Evolutionary conservation across 768 basidiomycete genomes (phyloP).

Genomic region (Artomyces pyxidatus): DNA sequence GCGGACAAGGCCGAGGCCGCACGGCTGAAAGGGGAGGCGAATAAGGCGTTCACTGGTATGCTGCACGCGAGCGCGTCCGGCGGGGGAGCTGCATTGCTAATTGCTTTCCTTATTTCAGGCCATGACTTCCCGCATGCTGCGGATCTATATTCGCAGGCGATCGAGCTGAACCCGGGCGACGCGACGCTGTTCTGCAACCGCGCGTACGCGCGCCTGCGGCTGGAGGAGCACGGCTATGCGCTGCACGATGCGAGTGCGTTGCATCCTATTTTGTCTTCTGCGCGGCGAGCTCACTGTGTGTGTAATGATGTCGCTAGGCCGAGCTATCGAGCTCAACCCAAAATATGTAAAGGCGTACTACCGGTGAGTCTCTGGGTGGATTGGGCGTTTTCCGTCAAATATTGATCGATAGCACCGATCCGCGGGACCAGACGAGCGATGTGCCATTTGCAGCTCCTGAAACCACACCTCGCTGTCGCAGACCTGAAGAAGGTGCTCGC

Average conservation of each 20-base stretch:
- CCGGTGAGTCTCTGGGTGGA: slow-evolving; percentile 58
- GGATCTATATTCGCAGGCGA: slow-evolving; percentile 73
- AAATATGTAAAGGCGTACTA: slow-evolving; percentile 89
- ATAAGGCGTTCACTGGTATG: slow-evolving; percentile 81
- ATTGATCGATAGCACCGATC: too few relatives aligned
- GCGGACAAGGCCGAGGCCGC: slow-evolving; percentile 61
- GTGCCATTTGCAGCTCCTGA: slow-evolving; percentile 84
- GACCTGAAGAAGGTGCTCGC: slow-evolving; percentile 82
- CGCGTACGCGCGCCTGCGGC: slow-evolving; percentile 84
- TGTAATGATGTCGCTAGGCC: slow-evolving; percentile 44
- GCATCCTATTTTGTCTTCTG: too few relatives aligned
- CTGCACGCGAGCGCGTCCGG: slow-evolving; percentile 22
- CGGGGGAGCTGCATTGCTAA: slow-evolving; percentile 1
- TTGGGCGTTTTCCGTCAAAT: too few relatives aligned
- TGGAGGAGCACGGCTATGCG: slow-evolving; percentile 93
- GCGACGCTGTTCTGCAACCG: slow-evolving; percentile 92
- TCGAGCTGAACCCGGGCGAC: slow-evolving; percentile 82
- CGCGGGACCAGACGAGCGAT: slow-evolving; percentile 63
- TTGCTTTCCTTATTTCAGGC: slow-evolving; percentile 27
- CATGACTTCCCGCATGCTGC: slow-evolving; percentile 76
- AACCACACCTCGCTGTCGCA: slow-evolving; percentile 75
- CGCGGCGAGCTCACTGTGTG: too few relatives aligned
- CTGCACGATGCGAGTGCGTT: slow-evolving; percentile 76
- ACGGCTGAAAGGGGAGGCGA: slow-evolving; percentile 76
- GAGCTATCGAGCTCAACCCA: slow-evolving; percentile 82